Conservation (phyloP, 208 protist species). For the Borovskyia barvae region DNA sequence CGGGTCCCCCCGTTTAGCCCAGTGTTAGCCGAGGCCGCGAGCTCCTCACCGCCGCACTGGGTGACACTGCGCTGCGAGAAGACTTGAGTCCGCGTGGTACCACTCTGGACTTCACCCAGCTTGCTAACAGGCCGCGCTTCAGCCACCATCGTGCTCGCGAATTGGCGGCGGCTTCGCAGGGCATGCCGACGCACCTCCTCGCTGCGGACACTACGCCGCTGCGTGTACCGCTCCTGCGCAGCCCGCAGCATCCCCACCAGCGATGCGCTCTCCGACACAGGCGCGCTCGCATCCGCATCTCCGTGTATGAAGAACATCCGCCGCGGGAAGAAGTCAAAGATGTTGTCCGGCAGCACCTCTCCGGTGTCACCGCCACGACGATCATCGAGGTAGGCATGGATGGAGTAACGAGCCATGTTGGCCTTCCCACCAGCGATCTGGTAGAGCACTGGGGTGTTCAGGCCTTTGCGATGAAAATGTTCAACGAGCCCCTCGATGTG, state of each 20-base stretch:
- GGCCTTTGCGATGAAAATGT: conserved; percentile 63
- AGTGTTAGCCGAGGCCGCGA: too few relatives aligned
- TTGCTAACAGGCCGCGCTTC: too few relatives aligned
- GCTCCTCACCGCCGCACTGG: too few relatives aligned
- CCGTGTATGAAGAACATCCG: conserved; percentile 85
- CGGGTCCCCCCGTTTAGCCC: too few relatives aligned
- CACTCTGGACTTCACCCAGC: not conserved
- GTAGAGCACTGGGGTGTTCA: conserved; percentile 64
- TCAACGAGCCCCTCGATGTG: conserved; percentile 59
- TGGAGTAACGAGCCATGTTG: conserved; percentile 59
- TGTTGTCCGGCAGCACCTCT: conserved; percentile 74
- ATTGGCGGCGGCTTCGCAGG: conserved; percentile 9
- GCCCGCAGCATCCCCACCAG: conserved; percentile 56
- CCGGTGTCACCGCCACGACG: conserved; percentile 35
- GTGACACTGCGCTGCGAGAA: too few relatives aligned
- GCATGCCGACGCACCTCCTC: conserved; percentile 34
- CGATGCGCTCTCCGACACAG: conserved; percentile 65
- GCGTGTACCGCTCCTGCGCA: conserved; percentile 36
- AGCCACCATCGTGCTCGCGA: not conserved
- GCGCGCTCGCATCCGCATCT: conserved; percentile 75
- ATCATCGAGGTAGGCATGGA: conserved; percentile 73
- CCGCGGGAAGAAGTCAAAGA: conserved; percentile 79
- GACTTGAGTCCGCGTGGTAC: too few relatives aligned
- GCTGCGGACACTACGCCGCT: conserved; percentile 20
- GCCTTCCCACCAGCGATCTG: conserved; percentile 59